Base-by-base conservation (phyloP, 2,329 filamentous ascomycete species). In the Lithohypha guttulata region DNA sequence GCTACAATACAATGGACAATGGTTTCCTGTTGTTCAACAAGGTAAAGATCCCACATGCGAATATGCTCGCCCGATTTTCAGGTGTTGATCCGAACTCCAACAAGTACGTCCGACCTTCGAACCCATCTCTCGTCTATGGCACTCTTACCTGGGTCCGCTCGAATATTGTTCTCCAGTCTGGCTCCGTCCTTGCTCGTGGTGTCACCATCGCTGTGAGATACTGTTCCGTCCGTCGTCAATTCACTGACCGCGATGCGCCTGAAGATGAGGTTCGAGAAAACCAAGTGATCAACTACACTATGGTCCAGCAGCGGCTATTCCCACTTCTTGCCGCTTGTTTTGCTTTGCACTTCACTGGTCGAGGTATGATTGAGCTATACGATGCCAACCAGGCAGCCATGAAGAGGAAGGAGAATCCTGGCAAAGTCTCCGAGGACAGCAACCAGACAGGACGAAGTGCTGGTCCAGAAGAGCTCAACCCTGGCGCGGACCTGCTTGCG, bases 1-100 rank as follows among this genome's bases (percentile, higher is more conserved):
- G 79, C 7, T 84, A 82, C 63, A 82, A 82, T 59, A 83, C 79
- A 38, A 84, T 84, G 81, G 82, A 86, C 58, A 87, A 86, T 50
- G 82, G 82, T 1, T 86, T 82, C 66, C 62, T 85, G 8, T 69
- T 86, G 15, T 77, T 87, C 60, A 85, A 85, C 63, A 66, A 84
- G 13, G 68, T 83, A 60, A 82, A 84, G 58, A 66, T 86, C 11
- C 81, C 81, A 1, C 81, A 86, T 54, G 61, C 76, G 48, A 79
- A 75, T 61, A 82, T 86, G 79, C 62, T 86, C 35, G 75, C 77
- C 36, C 68, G 72, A n/a, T 85, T 79, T 63, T 80, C 79, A 0
- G 64, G 71, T 2, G 70, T 86, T 34, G 79, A 85, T 53, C 73
- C 75, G 2, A 67, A 73, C 31, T 82, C 79, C 2, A 71, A 71